Evolutionary conservation across 2,329 filamentous ascomycete genomes (phyloP), one percentile per base, ranked within the genome.

Genomic region (Cryphonectria radicalis): DNA sequence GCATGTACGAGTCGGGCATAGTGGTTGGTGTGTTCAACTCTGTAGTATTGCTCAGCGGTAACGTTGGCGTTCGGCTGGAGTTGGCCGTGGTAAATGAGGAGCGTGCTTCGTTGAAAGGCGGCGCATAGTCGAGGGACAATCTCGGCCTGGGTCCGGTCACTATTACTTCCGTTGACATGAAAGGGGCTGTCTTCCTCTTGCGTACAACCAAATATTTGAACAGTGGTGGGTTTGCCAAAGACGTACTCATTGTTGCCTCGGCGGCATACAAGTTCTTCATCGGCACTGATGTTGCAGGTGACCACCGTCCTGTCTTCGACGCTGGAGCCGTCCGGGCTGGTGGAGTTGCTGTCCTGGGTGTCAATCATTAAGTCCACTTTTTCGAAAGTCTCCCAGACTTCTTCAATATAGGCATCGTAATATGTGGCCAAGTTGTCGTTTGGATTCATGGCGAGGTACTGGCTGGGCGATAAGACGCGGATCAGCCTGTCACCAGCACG

Each of bases 91-190:
- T 8, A 8, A 1, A 60, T 40, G 22, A 70, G 17, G n/a, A 72
- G 32, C 4, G 63, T 66, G 28, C 70, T 67, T 50, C 70, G 63
- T 10, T 32, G 28, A 25, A 71, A 69, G 0, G 63, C 70, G 6
- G 63, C 62, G n/a, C 70, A 71, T 5, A 71, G 66, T 19, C 66
- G 70, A 22, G 70, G 67, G 1, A 69, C 55, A n/a, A 71, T 71
- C 25, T 69, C 35, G 3, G 67, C 46, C 14, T 43, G 63, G 2
- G 35, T 69, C 66, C 11, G 43, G 46, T 64, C 42, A 3, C 4
- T 8, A 6, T 10, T 8, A 10, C 10, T 6, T 11, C 22, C 46
- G 1, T 19, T 40, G 7, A 71, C 70, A 11, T 32, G 22, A 22
- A 71, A 71, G 1, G 70, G 62, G 35, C 62, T 65, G 4, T 8